Conservation (phyloP, 225 moss, liverwort and hornwort genomes). For the Sphagnum contortum region DNA sequence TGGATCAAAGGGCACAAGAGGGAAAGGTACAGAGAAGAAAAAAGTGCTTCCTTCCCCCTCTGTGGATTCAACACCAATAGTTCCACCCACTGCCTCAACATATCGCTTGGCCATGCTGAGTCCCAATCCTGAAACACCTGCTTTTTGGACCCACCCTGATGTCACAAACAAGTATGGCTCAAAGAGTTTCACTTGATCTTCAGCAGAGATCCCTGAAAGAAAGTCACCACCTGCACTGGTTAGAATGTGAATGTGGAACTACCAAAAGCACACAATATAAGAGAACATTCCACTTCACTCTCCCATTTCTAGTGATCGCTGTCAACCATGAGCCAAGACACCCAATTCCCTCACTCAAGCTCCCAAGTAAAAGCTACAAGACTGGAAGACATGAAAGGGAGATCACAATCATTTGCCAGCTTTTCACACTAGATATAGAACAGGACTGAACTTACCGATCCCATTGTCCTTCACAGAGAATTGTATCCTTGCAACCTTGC, state of each 20-base stretch:
- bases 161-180: slow-evolving; percentile 68
- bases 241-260: neutral
- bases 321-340: neutral
- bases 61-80: slow-evolving; percentile 63
- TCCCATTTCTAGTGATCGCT: neutral
- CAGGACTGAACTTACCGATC: slow-evolving; percentile 29
- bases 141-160: slow-evolving; percentile 66
- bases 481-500: slow-evolving; percentile 48
- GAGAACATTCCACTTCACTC: neutral
- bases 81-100: slow-evolving; percentile 63
- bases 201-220: slow-evolving; percentile 43
- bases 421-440: neutral
- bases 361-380: neutral
- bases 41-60: slow-evolving; percentile 68
- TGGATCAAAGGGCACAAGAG: slow-evolving; percentile 30
- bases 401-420: neutral
- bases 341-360: neutral
- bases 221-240: neutral
- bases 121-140: slow-evolving; percentile 64
- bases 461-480: slow-evolving; percentile 72
- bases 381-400: neutral
- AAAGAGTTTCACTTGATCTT: slow-evolving; percentile 63
- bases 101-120: slow-evolving; percentile 70
- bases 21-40: slow-evolving; percentile 65
- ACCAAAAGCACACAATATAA: neutral